Evolutionary conservation across 202 grass and related monocot species (phyloP).

Genomic region (Schoenoplectus tabernaemontani): DNA sequence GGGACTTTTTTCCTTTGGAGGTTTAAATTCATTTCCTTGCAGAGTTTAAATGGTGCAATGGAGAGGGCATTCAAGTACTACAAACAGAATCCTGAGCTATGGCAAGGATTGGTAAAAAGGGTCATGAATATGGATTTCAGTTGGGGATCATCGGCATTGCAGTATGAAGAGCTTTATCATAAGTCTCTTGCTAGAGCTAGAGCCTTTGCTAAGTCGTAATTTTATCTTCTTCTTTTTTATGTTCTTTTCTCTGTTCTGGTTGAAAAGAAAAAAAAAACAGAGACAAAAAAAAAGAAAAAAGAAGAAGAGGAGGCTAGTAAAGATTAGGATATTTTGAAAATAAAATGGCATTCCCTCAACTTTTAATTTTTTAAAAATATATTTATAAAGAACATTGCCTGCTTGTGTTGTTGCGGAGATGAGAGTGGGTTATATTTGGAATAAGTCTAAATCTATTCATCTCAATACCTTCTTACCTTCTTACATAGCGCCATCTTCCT

Average conservation of each 20-base stretch:
- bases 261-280: neutral
- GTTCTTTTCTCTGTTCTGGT: neutral
- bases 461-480: neutral
- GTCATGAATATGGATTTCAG: constrained; percentile 90
- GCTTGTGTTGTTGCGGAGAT: neutral
- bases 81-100: constrained; percentile 48
- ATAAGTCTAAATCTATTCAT: neutral
- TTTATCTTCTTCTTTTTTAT: neutral
- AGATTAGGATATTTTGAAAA: neutral
- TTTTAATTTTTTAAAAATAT: neutral
- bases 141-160: constrained; percentile 66
- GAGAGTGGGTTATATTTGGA: neutral
- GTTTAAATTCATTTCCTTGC: constrained; percentile 18
- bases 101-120: constrained; percentile 66
- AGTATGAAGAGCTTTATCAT: constrained; percentile 74
- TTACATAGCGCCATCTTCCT: too few species aligned
- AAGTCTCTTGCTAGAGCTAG: constrained; percentile 59
- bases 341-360: neutral
- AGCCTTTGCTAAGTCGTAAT: constrained; percentile 27
- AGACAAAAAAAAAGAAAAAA: neutral
- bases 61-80: constrained; percentile 73
- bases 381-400: neutral
- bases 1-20: constrained; percentile 13
- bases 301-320: too few species aligned
- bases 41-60: constrained; percentile 59